Base-by-base conservation (phyloP, 75 land plant genomes). In the Sequoiadendron giganteum region DNA sequence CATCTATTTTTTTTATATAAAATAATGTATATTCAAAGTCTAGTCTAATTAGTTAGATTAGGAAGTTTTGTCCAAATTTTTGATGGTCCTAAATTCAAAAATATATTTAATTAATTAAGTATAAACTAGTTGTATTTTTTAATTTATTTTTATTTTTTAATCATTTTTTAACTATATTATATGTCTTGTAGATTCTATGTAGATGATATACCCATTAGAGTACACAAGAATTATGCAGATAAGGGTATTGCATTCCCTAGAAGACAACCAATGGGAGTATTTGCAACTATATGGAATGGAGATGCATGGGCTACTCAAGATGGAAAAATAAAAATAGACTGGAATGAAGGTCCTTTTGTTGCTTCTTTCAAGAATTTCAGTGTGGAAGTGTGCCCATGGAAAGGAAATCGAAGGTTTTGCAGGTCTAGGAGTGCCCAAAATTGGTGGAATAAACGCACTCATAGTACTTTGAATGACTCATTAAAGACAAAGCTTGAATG, bases 271-370 rank as follows among this genome's bases (percentile, higher is more conserved):
- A 94, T 97, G 95, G 78, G 90, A 73, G 47, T 95, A 54, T 90
- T 90, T 72, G 89, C 61, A 19, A 96, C 92, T 88, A 89, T 96
- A 39, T 96, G 96, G 97, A 89, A 93, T 55, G 98, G 93, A 4
- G 89, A 90, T n/a, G 65, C 52, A 36, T 97, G 95, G 97, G 97
- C 95, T 1, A 97, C 98, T n/a, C 85, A 90, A 10, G 98, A 95
- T 0, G 98, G 97, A 1, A 80, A 70, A 6, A 90, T 91, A 45
- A 93, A 92, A 88, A 90, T 91, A 34, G 92, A 97, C 75, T 97
- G 95, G 95, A 88, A 88, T 1, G 86, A 91, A 40, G 93, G 90
- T 25, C 98, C 96, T 30, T 97, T 95, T 89, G 83, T 89, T 54
- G 95, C 94, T 15, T 87, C 92, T 14, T 94, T 92, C 68, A 87